Base-by-base conservation (phyloP, 371 early-diverging fungal genomes). In the Phascolomyces articulosus region DNA sequence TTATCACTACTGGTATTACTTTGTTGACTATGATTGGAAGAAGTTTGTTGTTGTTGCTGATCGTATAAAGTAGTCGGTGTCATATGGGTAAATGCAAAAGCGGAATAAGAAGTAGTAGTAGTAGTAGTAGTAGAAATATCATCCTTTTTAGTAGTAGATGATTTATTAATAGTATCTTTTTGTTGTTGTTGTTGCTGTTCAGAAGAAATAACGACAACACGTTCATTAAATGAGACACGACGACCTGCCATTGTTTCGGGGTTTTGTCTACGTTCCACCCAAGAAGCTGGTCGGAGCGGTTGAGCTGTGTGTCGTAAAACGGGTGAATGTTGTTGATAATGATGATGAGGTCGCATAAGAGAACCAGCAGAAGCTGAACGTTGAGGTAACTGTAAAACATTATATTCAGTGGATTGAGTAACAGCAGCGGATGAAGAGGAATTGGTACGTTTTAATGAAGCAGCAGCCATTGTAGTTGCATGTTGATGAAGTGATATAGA, bases 341-440 rank as follows among this genome's bases (percentile, higher is more conserved):
- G 34, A 1, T 34, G 60, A 24, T 66, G 66, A 38, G 60, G 67
- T 9, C 67, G 62, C 56, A 62, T 55, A n/a, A 62, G 34, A 3
- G 67, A 34, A 8, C 67, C 67, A n/a, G 67, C 67, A 10, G 67
- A 67, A 4, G 67, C 67, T 10, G 67, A 67, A 16, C 67, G 67
- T 53, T 67, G 67, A 16, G 67, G 67, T 16, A 59, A 40, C 24
- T 13, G 26, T 27, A 27, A n/a, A n/a, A 40, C 51, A 51, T 51
- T 51, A n/a, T 24, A 51, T 24, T 23, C 51, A 24, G 16, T 44
- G 2, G 44, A 4, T 44, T 24, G 41, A 11, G 41, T n/a, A n/a
- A n/a, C n/a, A n/a, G n/a, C n/a, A n/a, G n/a, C 10, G 20, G 40
- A 16, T 23, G 40, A 38, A 28, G 40, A 58, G 6, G 40, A 21